A percentile compares a stretch with the other conserved stretches of the same genome.
Evolutionary conservation across 75 land plant genomes (phyloP).

Genomic region (Ceratopteris richardii): DNA sequence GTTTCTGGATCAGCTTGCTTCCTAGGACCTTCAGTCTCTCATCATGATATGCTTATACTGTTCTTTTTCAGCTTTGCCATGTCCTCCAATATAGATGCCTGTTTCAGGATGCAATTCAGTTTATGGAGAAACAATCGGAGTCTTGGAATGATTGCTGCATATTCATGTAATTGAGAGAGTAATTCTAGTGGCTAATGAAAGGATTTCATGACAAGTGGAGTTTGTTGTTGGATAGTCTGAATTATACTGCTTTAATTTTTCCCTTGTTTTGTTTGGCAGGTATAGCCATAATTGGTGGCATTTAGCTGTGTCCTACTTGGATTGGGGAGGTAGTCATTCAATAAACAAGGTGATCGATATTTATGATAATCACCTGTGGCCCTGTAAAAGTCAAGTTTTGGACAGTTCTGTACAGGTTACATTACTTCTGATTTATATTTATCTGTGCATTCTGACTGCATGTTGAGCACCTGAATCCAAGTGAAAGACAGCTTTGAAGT

Average conservation of each 20-base stretch:
- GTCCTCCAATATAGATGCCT: constrained; percentile 70
- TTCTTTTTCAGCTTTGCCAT: constrained; percentile 73
- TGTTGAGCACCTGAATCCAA: too few species aligned
- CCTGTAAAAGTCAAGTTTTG: constrained; percentile 36
- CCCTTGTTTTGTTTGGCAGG: constrained; percentile 32
- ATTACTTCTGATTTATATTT: not conserved
- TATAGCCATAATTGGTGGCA: constrained; percentile 98
- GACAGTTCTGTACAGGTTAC: constrained; percentile 43
- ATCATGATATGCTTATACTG: not conserved
- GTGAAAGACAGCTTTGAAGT: too few species aligned
- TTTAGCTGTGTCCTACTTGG: constrained; percentile 81
- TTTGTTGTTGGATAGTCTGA: not conserved
- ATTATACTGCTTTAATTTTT: constrained; percentile 5
- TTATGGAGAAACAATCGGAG: constrained; percentile 61
- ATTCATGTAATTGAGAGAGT: constrained; percentile 47
- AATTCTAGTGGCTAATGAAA: not conserved
- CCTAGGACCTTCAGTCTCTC: not conserved
- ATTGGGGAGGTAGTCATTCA: constrained; percentile 43
- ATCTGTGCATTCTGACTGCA: constrained; percentile 5
- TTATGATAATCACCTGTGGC: constrained; percentile 63
- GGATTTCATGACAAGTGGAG: too few species aligned
- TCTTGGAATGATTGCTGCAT: constrained; percentile 72
- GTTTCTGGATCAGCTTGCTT: not conserved
- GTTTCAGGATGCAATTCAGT: constrained; percentile 69
- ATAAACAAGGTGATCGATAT: constrained; percentile 42